Conservation (phyloP, 2,329 filamentous ascomycete species). For the Ascochyta koolunga region DNA sequence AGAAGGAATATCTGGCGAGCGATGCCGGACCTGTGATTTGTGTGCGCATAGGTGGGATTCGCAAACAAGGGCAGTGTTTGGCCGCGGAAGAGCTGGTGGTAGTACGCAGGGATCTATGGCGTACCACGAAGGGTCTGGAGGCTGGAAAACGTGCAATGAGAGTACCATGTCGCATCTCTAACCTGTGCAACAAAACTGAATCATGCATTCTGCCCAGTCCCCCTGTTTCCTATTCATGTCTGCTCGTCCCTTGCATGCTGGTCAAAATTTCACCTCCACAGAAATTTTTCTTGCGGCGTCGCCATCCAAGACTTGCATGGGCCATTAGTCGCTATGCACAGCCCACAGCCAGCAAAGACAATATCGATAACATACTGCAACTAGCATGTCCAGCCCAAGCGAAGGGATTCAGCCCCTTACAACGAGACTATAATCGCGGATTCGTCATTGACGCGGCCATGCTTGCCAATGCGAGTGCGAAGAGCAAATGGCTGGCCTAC, state of each 20-base stretch:
- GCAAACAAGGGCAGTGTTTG: not conserved
- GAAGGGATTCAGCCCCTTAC: constrained; percentile 1
- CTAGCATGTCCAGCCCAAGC: not conserved
- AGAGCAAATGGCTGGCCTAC: not conserved
- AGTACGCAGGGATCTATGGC: not conserved
- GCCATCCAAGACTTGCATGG: not conserved
- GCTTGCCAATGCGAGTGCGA: not conserved
- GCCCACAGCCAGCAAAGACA: not conserved
- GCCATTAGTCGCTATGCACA: not conserved
- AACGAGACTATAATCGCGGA: not conserved
- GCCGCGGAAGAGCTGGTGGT: not conserved
- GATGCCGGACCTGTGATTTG: not conserved
- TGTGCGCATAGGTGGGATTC: not conserved
- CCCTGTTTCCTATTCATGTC: not conserved
- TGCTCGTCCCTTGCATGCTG: not conserved
- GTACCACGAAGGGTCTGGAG: not conserved
- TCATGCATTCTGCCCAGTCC: not conserved
- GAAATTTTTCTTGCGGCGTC: not conserved
- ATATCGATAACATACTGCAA: not conserved
- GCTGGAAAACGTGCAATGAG: not conserved
- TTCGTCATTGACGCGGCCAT: not conserved
- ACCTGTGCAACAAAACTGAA: not conserved
- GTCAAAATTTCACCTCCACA: not conserved
- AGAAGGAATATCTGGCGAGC: not conserved
- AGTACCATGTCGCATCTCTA: not conserved